These are phyloP conservation scores for Solanum acaule DNA, from an alignment of 257 asterid species.

Conservation along the genomic window DNA sequence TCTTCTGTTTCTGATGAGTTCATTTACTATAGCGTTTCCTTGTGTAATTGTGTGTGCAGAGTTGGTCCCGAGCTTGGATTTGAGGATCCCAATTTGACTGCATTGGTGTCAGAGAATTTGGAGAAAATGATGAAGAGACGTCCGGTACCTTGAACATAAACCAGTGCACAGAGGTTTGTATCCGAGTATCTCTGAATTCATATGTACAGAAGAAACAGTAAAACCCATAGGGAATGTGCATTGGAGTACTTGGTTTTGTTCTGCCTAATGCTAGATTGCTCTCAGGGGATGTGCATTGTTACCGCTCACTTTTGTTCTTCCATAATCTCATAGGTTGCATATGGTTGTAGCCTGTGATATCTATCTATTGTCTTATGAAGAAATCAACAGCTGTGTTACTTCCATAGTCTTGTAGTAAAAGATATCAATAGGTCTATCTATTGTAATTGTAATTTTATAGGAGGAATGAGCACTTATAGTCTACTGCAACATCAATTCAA, in stretches of 20 bases:
- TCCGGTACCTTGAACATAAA: slow-evolving; percentile 53
- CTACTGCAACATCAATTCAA: neutral
- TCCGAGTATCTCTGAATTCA: neutral
- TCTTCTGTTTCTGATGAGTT: neutral
- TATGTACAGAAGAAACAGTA: neutral
- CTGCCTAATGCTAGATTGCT: neutral
- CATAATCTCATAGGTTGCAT: neutral
- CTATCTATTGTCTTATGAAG: neutral
- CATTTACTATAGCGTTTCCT: neutral
- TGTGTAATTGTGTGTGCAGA: slow-evolving; percentile 29
- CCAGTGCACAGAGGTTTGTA: neutral
- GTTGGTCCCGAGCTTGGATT: slow-evolving; percentile 69
- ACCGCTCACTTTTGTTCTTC: neutral
- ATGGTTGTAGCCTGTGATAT: neutral
- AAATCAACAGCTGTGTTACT: neutral
- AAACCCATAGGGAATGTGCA: neutral
- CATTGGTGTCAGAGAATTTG: slow-evolving; percentile 61
- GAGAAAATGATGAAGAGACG: slow-evolving; percentile 66
- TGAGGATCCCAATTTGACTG: slow-evolving; percentile 83
- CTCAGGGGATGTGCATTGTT: neutral
- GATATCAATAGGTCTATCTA: neutral
- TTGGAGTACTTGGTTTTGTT: neutral
- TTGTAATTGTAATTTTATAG: neutral
- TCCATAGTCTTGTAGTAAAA: neutral
- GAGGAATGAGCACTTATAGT: neutral